Percentiles rank a stretch among this genome's conserved stretches.
These are phyloP conservation scores for Pythium plurisporium DNA, from an alignment of 352 stramenopile species.

Conservation along the genomic window DNA sequence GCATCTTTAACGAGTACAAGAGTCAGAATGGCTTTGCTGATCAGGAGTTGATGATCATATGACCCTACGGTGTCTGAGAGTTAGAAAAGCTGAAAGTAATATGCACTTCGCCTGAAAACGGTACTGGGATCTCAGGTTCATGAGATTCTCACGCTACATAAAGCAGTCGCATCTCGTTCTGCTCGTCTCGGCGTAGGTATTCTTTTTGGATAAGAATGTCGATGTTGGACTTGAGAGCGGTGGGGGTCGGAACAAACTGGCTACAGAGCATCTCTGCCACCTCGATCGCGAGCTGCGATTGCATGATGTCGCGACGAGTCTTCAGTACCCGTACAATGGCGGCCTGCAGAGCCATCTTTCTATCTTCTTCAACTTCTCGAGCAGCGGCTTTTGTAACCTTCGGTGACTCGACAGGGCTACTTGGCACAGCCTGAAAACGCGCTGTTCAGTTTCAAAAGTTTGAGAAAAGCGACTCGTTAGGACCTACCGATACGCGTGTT, in stretches of 20 bases:
- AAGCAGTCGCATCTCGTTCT: conserved; percentile 48
- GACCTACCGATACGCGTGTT: conserved; percentile 20
- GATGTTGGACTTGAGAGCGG: conserved; percentile 71
- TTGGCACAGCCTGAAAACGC: conserved; percentile 42
- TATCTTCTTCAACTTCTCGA: conserved; percentile 81
- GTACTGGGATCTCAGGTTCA: no score
- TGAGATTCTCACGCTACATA: conserved; percentile 73
- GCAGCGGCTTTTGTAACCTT: conserved; percentile 45
- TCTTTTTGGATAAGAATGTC: conserved; percentile 85
- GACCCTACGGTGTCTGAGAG: conserved; percentile 8
- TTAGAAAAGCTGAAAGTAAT: background rate
- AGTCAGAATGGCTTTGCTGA: conserved; percentile 60
- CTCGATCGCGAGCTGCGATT: conserved; percentile 58
- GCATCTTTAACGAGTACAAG: conserved; percentile 86
- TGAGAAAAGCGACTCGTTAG: no score
- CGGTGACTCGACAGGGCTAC: conserved; percentile 61
- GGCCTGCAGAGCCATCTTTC: conserved; percentile 84
- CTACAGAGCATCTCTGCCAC: conserved; percentile 65
- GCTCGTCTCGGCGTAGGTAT: conserved; percentile 67
- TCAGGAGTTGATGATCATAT: conserved; percentile 50
- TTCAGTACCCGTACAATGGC: conserved; percentile 83
- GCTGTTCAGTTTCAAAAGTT: no score
- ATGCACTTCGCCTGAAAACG: no score
- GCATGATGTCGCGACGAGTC: conserved; percentile 67
- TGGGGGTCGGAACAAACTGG: conserved; percentile 65